Percentiles rank a stretch among this genome's conserved stretches.
These are phyloP conservation scores for Pseudopediastrum boryanum DNA, from an alignment of 139 green algal genomes.

Conservation along the genomic window DNA sequence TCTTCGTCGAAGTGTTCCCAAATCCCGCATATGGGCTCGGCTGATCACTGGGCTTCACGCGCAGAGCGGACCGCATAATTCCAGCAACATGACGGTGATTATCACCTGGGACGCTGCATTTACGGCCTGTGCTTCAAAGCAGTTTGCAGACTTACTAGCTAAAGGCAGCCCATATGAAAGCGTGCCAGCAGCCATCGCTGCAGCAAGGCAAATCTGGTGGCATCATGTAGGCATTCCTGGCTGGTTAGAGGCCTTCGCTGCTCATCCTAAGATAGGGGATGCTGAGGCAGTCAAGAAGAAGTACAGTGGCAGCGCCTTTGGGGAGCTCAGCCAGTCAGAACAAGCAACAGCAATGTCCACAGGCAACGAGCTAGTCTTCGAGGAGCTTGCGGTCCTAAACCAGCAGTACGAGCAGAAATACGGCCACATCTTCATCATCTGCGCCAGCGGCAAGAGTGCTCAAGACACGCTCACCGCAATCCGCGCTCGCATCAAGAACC, in stretches of 20 bases:
- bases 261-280: conserved; percentile 90
- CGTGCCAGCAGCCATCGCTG: conserved; percentile 42
- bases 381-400: conserved; percentile 54
- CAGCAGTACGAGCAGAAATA: conserved; percentile 82
- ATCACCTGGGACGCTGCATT: conserved; percentile 24
- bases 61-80: no score
- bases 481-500: conserved; percentile 42
- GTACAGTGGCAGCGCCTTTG: conserved; percentile 26
- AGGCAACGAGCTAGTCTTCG: conserved; percentile 37
- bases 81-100: conserved; percentile 13
- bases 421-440: conserved; percentile 96
- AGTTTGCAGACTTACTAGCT: conserved; percentile 58
- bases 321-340: conserved; percentile 59
- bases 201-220: conserved; percentile 73
- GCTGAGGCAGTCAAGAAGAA: conserved; percentile 31
- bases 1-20: no score
- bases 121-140: conserved; percentile 47
- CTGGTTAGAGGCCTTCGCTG: conserved; percentile 90
- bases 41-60: no score
- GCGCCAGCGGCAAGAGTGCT: conserved; percentile 71
- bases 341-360: conserved; percentile 57
- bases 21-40: no score
- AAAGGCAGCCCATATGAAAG: conserved; percentile 42
- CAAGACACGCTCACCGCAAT: conserved; percentile 71
- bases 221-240: conserved; percentile 57